Base-by-base conservation (phyloP, 306 rosid species). In the Cyclanthera cordifolia region DNA sequence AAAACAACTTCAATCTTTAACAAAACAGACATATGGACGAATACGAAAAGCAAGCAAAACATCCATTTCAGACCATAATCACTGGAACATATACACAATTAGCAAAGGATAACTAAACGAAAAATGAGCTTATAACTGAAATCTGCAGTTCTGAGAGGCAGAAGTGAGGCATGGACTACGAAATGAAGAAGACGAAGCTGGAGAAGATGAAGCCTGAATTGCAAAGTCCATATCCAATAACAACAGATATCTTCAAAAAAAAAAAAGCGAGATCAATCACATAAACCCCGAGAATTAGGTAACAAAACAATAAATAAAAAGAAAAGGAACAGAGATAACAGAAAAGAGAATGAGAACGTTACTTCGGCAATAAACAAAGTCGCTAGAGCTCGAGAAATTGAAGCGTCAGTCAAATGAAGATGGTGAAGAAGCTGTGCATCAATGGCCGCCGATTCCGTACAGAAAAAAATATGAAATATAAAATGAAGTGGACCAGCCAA, bases 81-180 rank as follows among this genome's bases (percentile, higher is more conserved):
- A 60, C 12, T 7, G 4, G 54, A 46, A 14, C 10, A 3, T 2
- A 16, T 8, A 34, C 41, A 34, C 41, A 34, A 34, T 34, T 7
- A 34, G 3, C 8, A 34, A 9, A 34, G 9, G 7, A 1, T 34
- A 34, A 34, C 41, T 34, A 60, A 25, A 2, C 32, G 3, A 52
- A 73, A 73, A 41, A 21, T 23, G 19, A 34, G 45, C 79, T 63
- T 64, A 87, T 89, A 77, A 21, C 67, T 87, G 89, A 68, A 77
- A 79, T 86, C 79, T 82, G 84, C 71, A 78, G 76, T 75, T 79
- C 28, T 83, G 86, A 77, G 89, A 78, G 73, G 83, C 78, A 59
- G 79, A 72, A 64, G 83, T 58, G 76, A 79, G 71, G 27, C 82
- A 73, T 41, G 85, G 73, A 74, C 77, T 82, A 78, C 85, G 81